Evolutionary conservation across 371 early-diverging fungal species (phyloP).

Genomic region (Dinochytrium kinnereticum): DNA sequence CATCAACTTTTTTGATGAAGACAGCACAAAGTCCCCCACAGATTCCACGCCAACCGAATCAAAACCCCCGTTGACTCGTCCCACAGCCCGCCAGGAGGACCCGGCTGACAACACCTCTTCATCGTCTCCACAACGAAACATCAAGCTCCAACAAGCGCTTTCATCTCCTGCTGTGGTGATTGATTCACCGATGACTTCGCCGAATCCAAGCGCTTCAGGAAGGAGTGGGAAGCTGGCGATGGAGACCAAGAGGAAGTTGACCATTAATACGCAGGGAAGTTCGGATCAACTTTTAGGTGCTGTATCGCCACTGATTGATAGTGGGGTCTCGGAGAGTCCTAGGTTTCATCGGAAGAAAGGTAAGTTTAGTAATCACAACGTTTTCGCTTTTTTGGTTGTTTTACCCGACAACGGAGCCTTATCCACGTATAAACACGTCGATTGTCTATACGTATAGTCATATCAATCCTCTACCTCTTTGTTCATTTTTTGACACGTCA

Average conservation of each 20-base stretch:
- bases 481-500: no score
- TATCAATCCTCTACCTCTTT: no score
- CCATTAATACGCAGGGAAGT: slow-evolving; percentile 27
- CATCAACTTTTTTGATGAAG: slow-evolving; percentile 30
- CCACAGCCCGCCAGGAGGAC: neutral
- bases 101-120: neutral
- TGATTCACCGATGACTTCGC: neutral
- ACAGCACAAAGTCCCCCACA: neutral
- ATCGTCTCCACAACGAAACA: slow-evolving; percentile 1
- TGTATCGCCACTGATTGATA: slow-evolving; percentile 6
- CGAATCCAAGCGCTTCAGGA: neutral
- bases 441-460: no score
- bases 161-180: neutral
- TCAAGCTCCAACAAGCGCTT: neutral
- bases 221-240: no score
- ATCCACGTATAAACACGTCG: no score
- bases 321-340: slow-evolving; percentile 29
- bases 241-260: slow-evolving; percentile 29
- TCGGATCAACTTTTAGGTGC: neutral
- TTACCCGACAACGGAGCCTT: no score
- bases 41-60: neutral
- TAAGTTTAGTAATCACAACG: no score
- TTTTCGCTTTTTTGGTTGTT: no score
- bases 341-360: slow-evolving; percentile 46
- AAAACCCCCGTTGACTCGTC: neutral